Evolutionary conservation across 768 basidiomycete species (phyloP).

Genomic region (Lentinus brumalis): DNA sequence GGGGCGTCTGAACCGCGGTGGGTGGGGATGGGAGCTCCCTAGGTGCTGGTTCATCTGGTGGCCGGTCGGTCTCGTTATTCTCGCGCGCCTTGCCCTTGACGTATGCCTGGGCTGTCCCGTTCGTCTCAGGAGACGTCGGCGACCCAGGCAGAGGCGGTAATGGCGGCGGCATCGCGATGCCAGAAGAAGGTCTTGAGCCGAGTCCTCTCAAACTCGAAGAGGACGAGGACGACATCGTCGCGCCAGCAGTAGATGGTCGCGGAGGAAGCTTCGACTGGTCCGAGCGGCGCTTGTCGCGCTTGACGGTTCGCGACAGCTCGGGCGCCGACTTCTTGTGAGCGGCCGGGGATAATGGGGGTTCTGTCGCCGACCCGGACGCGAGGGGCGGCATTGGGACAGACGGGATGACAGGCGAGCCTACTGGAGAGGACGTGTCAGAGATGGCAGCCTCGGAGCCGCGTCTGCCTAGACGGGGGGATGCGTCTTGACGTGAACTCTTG

Average conservation of each 20-base stretch:
- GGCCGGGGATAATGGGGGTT: neutral
- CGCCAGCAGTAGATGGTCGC: slow-evolving; percentile 46
- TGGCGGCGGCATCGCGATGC: slow-evolving; percentile 7
- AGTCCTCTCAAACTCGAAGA: slow-evolving; percentile 1
- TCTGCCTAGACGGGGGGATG: neutral
- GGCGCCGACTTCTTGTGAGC: slow-evolving; percentile 28
- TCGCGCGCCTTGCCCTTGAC: neutral
- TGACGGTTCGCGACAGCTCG: slow-evolving; percentile 16
- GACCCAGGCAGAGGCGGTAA: slow-evolving; percentile 25
- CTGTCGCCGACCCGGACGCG: slow-evolving; percentile 17
- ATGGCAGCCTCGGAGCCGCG: slow-evolving; percentile 16
- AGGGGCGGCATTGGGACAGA: slow-evolving; percentile 12
- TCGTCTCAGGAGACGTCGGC: slow-evolving; percentile 14
- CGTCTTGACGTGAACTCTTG: slow-evolving; percentile 42
- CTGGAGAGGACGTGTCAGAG: neutral
- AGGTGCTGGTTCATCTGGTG: neutral
- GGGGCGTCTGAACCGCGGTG: neutral
- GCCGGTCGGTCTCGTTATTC: neutral
- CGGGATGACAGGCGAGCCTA: slow-evolving; percentile 1
- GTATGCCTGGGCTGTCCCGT: neutral
- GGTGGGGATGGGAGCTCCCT: neutral
- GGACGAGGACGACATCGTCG: slow-evolving; percentile 17
- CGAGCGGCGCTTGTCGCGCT: slow-evolving; percentile 7
- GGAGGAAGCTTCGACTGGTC: slow-evolving; percentile 20
- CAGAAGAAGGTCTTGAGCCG: slow-evolving; percentile 12